Conservation (phyloP, 176 grass and related monocot species). For the Tillandsia fasciculata region DNA sequence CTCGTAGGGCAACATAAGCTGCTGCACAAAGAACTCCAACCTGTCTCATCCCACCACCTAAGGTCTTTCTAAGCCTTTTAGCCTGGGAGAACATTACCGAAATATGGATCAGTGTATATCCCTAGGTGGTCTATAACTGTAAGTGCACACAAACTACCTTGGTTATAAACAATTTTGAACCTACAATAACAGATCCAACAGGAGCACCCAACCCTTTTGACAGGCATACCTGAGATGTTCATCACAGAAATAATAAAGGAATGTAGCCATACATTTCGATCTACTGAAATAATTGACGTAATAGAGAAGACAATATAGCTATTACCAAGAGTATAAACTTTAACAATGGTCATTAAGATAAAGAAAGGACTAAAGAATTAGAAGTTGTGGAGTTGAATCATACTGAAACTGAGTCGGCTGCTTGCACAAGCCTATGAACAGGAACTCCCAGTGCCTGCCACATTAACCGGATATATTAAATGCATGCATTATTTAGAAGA, state of each 20-base stretch:
- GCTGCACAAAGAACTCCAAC: constrained; percentile 87
- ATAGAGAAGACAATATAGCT: too few relatives aligned
- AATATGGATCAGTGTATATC: background rate
- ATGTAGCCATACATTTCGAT: background rate
- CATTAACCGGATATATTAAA: constrained; percentile 8
- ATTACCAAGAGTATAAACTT: background rate
- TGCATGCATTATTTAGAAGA: constrained; percentile 1
- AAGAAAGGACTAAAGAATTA: background rate
- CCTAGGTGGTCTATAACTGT: constrained; percentile 1
- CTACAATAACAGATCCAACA: constrained; percentile 78
- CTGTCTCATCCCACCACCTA: constrained; percentile 98
- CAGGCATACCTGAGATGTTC: constrained; percentile 57
- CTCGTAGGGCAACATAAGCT: constrained; percentile 59
- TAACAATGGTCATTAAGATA: background rate
- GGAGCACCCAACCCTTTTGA: constrained; percentile 95
- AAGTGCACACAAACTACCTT: constrained; percentile 37
- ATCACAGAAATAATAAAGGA: background rate
- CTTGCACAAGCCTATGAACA: constrained; percentile 70
- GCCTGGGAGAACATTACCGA: constrained; percentile 33
- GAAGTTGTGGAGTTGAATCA: background rate
- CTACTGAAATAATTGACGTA: background rate
- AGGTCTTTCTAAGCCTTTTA: constrained; percentile 77
- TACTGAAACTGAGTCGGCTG: constrained; percentile 94
- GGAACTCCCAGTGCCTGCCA: constrained; percentile 69
- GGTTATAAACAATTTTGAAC: constrained; percentile 57